phyloP scores from a whole-genome alignment of 1,284 basidiomycete species.

The Afroboletus lepidellus region DNA sequence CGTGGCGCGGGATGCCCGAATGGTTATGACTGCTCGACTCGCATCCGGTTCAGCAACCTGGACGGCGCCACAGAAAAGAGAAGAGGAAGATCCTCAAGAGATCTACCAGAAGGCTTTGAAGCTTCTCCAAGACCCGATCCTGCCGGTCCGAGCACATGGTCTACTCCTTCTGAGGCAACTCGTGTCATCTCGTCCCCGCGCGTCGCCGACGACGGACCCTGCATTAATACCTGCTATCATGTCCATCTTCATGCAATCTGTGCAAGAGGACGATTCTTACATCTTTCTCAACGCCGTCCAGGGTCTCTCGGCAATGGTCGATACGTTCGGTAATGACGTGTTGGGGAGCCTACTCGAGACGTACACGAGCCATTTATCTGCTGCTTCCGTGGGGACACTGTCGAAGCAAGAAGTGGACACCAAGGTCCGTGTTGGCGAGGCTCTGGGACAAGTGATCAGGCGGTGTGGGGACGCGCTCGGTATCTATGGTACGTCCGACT shows the following conservation, averaged over 20 bases:
- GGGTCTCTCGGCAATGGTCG: slow-evolving; percentile 82
- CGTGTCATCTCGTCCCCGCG: slow-evolving; percentile 42
- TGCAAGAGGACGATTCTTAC: slow-evolving; percentile 94
- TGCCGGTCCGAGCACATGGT: slow-evolving; percentile 96
- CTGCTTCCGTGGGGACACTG: slow-evolving; percentile 45
- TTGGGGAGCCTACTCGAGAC: slow-evolving; percentile 61
- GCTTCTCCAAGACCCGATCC: slow-evolving; percentile 86
- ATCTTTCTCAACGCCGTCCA: slow-evolving; percentile 93
- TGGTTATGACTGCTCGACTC: slow-evolving; percentile 76
- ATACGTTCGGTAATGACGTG: slow-evolving; percentile 74
- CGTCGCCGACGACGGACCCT: slow-evolving; percentile 31
- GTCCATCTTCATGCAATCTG: slow-evolving; percentile 81
- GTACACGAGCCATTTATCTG: slow-evolving; percentile 58
- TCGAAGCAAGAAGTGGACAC: slow-evolving; percentile 73
- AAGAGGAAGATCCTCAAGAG: slow-evolving; percentile 50
- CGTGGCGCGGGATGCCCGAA: slow-evolving; percentile 75
- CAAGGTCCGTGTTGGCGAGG: slow-evolving; percentile 85
- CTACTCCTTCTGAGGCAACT: slow-evolving; percentile 80
- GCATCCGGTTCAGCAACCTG: slow-evolving; percentile 45
- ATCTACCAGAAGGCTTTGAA: slow-evolving; percentile 87
- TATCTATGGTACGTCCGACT: slow-evolving; percentile 55
- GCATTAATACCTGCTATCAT: slow-evolving; percentile 82
- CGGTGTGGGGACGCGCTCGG: slow-evolving; percentile 71
- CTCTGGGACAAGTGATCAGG: slow-evolving; percentile 77
- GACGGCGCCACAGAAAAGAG: slow-evolving; percentile 30